Evolutionary conservation across 2,329 filamentous ascomycete genomes (phyloP).

Genomic region (Diaporthe sp.): DNA sequence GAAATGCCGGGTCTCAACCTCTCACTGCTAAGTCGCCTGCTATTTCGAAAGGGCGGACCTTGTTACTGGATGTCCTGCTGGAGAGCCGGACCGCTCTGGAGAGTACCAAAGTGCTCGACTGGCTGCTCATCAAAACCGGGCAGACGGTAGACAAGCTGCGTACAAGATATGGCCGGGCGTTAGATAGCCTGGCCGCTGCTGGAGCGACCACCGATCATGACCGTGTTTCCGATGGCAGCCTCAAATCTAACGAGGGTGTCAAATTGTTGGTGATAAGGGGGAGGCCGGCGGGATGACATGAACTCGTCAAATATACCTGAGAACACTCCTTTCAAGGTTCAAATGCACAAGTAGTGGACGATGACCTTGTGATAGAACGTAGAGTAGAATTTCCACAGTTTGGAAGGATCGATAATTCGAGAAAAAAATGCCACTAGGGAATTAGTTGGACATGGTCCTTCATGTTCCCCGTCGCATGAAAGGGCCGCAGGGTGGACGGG

Average conservation of each 20-base stretch:
- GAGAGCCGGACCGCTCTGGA: not conserved
- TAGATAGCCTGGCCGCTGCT: not conserved
- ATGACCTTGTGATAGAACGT: not conserved
- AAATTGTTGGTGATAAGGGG: not conserved
- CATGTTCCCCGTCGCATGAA: not conserved
- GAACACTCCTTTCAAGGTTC: too few relatives aligned
- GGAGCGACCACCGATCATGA: not conserved
- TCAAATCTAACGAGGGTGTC: not conserved
- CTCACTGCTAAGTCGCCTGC: not conserved
- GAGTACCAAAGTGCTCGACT: not conserved
- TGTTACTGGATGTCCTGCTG: slow-evolving; percentile 8
- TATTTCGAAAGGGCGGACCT: not conserved
- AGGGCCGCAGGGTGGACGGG: not conserved
- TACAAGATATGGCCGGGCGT: not conserved
- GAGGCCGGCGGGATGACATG: not conserved
- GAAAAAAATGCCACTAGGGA: not conserved
- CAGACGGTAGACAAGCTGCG: not conserved
- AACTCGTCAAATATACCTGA: too few relatives aligned
- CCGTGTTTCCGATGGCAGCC: not conserved
- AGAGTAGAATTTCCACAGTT: not conserved
- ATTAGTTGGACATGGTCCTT: not conserved
- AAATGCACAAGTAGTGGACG: not conserved
- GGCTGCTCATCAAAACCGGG: not conserved
- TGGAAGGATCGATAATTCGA: not conserved
- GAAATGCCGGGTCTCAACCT: not conserved